Evolutionary conservation across 2,329 filamentous ascomycete species (phyloP).

Genomic region (Apiospora pterosperma): DNA sequence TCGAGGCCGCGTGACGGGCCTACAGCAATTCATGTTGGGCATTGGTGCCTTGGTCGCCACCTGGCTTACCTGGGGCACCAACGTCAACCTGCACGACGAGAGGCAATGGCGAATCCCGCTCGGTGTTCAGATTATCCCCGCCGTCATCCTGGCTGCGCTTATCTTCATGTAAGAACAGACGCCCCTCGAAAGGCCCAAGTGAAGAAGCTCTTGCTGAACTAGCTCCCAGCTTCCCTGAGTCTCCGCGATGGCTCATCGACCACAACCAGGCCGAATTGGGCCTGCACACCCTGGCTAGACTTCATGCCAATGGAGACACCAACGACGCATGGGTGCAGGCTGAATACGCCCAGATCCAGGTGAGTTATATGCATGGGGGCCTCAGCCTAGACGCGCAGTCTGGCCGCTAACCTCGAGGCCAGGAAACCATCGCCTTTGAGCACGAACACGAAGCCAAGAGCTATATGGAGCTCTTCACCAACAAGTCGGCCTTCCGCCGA

Average conservation of each 20-base stretch:
- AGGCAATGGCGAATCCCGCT: constrained; percentile 55
- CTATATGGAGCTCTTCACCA: constrained; percentile 65
- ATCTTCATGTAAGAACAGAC: constrained; percentile 49
- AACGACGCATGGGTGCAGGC: constrained; percentile 68
- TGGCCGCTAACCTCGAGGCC: not conserved
- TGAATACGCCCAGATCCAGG: constrained; percentile 69
- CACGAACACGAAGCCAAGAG: constrained; percentile 68
- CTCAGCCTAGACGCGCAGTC: not conserved
- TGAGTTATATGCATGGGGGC: constrained; percentile 29
- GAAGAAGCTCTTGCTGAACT: not conserved
- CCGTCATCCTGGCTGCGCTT: constrained; percentile 58
- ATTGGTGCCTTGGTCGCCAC: constrained; percentile 69
- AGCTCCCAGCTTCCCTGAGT: constrained; percentile 60
- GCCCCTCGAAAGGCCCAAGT: not conserved
- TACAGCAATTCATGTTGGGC: constrained; percentile 82
- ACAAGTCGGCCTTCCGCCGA: constrained; percentile 64
- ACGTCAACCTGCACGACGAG: constrained; percentile 24
- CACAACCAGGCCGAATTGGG: constrained; percentile 64
- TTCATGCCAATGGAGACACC: constrained; percentile 67
- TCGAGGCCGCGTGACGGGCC: constrained; percentile 68
- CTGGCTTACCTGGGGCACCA: constrained; percentile 67
- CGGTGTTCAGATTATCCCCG: constrained; percentile 70
- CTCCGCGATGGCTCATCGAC: constrained; percentile 72
- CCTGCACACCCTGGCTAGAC: constrained; percentile 61
- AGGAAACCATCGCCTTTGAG: constrained; percentile 55